Evolutionary conservation across 2,329 filamentous ascomycete species (phyloP).

Genomic region (Colletotrichum musicola): DNA sequence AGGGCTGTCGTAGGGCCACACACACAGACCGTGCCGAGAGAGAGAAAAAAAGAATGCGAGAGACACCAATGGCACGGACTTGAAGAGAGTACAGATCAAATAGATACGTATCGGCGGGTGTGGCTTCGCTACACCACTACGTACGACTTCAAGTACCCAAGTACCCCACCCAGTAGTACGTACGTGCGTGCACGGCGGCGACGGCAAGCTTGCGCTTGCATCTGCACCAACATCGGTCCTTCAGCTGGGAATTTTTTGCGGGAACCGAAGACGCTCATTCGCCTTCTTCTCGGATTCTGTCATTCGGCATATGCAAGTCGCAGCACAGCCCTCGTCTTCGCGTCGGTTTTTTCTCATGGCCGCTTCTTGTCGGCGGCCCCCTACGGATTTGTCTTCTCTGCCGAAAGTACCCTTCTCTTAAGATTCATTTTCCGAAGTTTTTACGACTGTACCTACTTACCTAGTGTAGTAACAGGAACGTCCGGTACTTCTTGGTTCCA

Average conservation of each 20-base stretch:
- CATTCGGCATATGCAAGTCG: slow-evolving; percentile 50
- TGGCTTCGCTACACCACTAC: not conserved
- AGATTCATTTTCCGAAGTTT: not conserved
- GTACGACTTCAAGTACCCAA: too few relatives aligned
- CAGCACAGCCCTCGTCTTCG: slow-evolving; percentile 49
- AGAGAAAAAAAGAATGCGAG: not conserved
- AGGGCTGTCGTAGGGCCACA: slow-evolving; percentile 14
- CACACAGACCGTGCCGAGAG: not conserved
- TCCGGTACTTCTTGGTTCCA: slow-evolving; percentile 16
- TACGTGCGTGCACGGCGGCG: slow-evolving; percentile 1
- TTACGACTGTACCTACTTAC: too few relatives aligned
- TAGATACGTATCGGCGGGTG: slow-evolving; percentile 7
- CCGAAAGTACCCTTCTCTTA: slow-evolving; percentile 5
- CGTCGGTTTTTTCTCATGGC: not conserved
- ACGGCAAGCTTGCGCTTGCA: slow-evolving; percentile 18
- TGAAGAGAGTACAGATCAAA: slow-evolving; percentile 15
- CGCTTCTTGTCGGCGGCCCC: not conserved
- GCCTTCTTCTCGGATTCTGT: slow-evolving; percentile 47
- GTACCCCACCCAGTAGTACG: not conserved
- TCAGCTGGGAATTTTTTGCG: slow-evolving; percentile 36
- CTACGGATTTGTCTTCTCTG: not conserved
- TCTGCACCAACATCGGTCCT: slow-evolving; percentile 7
- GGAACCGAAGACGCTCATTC: slow-evolving; percentile 44
- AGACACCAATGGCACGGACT: slow-evolving; percentile 23
- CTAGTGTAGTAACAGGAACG: not conserved